Conservation (phyloP, 441 rosid species). For the Pelargonium cotyledonis region DNA sequence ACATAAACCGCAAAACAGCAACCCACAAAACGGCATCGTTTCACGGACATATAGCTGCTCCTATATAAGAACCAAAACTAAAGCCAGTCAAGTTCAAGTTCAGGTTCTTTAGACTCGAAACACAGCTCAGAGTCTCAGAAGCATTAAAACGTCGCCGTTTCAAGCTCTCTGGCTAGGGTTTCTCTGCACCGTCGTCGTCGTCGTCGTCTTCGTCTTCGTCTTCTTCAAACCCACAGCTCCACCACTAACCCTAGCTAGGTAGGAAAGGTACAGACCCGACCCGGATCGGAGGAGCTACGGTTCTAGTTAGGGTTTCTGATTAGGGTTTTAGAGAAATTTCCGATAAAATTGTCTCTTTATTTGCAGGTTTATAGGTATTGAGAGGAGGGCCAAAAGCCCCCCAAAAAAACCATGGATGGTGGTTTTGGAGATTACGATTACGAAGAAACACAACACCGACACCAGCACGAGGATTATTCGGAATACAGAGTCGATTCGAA, state of each 20-base stretch:
- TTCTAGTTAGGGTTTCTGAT: not conserved
- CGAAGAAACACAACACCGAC: slow-evolving; percentile 2
- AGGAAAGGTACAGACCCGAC: not conserved
- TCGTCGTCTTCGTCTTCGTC: not conserved
- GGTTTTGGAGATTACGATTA: not conserved
- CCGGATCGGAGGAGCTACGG: not conserved
- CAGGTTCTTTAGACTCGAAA: too few species aligned
- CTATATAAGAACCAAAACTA: too few species aligned
- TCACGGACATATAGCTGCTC: too few species aligned
- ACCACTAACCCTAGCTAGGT: not conserved
- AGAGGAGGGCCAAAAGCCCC: not conserved
- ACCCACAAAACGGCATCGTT: too few species aligned
- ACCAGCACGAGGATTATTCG: not conserved
- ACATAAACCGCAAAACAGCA: too few species aligned
- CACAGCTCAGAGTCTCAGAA: too few species aligned
- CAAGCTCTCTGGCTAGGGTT: not conserved
- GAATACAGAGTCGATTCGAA: slow-evolving; percentile 3
- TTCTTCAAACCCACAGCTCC: not conserved
- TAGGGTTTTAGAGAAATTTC: not conserved
- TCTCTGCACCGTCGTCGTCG: not conserved
- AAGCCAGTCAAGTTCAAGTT: too few species aligned
- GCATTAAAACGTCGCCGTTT: not conserved
- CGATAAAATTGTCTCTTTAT: not conserved
- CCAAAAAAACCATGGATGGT: not conserved
- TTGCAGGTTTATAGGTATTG: not conserved